These are phyloP conservation scores for Botrytis tulipae DNA, from an alignment of 2,329 filamentous ascomycete species.

Conservation along the genomic window DNA sequence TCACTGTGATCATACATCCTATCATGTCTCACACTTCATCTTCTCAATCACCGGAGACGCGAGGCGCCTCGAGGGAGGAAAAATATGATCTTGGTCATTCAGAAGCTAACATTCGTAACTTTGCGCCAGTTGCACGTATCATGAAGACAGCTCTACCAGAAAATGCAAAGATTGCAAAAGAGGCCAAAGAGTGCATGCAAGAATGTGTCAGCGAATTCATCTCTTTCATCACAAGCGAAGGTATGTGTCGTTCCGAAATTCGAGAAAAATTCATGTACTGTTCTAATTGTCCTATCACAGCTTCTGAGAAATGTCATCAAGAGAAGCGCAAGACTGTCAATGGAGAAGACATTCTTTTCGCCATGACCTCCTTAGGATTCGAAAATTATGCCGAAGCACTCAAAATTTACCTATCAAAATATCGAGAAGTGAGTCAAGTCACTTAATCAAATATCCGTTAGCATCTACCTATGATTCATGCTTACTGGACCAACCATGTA, in stretches of 20 bases:
- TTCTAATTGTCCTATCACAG: constrained; percentile 49
- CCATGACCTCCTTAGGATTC: constrained; percentile 98
- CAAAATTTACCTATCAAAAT: constrained; percentile 97
- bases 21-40: constrained; percentile 61
- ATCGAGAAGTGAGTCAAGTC: constrained; percentile 78
- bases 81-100: constrained; percentile 40
- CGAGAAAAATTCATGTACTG: constrained; percentile 21
- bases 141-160: constrained; percentile 98
- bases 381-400: constrained; percentile 98
- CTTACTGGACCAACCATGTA: constrained; percentile 12
- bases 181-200: constrained; percentile 99
- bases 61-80: constrained; percentile 43
- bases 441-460: constrained; percentile 1
- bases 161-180: constrained; percentile 98
- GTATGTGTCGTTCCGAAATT: constrained; percentile 51
- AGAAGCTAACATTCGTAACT: constrained; percentile 93
- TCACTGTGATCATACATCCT: constrained; percentile 36
- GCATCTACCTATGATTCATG: constrained; percentile 19
- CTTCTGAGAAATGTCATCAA: constrained; percentile 98
- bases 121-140: constrained; percentile 94
- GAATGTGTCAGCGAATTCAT: constrained; percentile 99
- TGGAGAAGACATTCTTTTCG: constrained; percentile 96
- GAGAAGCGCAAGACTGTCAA: constrained; percentile 99
- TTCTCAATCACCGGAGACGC: constrained; percentile 49
- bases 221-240: constrained; percentile 98